Conservation (phyloP, 805 yeast species). For the Hermanozyma aechmeae region DNA sequence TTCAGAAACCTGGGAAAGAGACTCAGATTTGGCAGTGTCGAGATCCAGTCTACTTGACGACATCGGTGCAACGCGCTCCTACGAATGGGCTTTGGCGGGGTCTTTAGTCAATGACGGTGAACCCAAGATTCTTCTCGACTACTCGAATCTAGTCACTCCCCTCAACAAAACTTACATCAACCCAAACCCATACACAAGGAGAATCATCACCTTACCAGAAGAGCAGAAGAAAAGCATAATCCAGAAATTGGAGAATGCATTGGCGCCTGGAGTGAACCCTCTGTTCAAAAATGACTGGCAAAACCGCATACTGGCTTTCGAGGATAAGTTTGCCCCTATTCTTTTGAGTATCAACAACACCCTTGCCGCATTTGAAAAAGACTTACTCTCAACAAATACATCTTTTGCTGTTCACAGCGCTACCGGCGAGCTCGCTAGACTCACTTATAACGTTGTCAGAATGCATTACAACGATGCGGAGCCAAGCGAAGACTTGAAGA, state of each 20-base stretch:
- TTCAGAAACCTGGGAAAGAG: constrained; percentile 1
- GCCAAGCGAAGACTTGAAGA: constrained; percentile 5
- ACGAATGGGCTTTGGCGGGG: constrained; percentile 41
- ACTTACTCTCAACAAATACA: constrained; percentile 1
- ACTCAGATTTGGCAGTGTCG: constrained; percentile 2
- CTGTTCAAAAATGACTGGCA: constrained; percentile 43
- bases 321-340: constrained; percentile 44
- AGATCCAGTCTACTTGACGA: constrained; percentile 12
- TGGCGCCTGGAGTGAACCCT: constrained; percentile 26
- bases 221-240: constrained; percentile 26
- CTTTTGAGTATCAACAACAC: constrained; percentile 33
- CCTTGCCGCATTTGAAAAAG: constrained; percentile 9
- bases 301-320: constrained; percentile 37
- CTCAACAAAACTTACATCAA: constrained; percentile 39
- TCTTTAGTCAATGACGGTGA: constrained; percentile 40
- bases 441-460: constrained; percentile 36
- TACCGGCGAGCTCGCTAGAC: constrained; percentile 26
- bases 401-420: constrained; percentile 3
- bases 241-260: constrained; percentile 18
- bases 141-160: constrained; percentile 42
- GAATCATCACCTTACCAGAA: constrained; percentile 26
- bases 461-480: constrained; percentile 25
- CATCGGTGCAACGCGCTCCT: constrained; percentile 23
- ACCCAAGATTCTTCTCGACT: constrained; percentile 40
- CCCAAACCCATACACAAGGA: constrained; percentile 39